These are phyloP conservation scores for Trametes coccinea DNA, from an alignment of 768 basidiomycete genomes.

Conservation along the genomic window DNA sequence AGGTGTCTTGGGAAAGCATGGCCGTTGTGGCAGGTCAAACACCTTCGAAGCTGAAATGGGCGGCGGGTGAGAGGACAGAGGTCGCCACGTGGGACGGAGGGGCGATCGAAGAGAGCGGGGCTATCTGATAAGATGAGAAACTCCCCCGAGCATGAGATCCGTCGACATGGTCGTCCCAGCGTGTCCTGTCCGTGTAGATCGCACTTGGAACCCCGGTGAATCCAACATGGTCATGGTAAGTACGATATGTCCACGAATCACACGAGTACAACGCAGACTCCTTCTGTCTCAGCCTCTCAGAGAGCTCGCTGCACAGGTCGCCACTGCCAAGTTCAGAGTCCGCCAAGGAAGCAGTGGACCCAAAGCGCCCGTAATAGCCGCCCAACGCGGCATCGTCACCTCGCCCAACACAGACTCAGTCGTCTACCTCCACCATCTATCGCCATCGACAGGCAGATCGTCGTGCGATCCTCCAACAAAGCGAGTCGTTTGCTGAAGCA, in stretches of 20 bases:
- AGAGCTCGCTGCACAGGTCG: slow-evolving; percentile 1
- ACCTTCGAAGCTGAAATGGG: not conserved
- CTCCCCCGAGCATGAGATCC: not conserved
- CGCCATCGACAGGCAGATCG: not conserved
- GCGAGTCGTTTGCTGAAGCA: not conserved
- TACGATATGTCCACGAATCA: not conserved
- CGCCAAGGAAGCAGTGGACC: not conserved
- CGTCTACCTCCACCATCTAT: not conserved
- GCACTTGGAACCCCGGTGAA: not conserved
- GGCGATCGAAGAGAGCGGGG: not conserved
- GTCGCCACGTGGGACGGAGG: slow-evolving; percentile 11
- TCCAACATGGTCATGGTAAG: not conserved
- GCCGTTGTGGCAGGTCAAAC: not conserved
- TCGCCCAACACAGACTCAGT: not conserved
- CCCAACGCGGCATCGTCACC: not conserved
- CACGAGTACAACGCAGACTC: not conserved
- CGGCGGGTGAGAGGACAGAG: not conserved
- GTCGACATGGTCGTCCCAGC: not conserved
- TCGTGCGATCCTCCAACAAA: not conserved
- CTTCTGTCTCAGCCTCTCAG: no score
- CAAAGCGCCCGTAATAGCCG: not conserved
- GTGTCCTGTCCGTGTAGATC: not conserved
- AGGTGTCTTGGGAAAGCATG: slow-evolving; percentile 18
- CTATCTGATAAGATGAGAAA: slow-evolving; percentile 25
- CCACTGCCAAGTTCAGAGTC: slow-evolving; percentile 7